Conservation (phyloP, 495 filamentous ascomycete genomes). For the Corynascus novoguineensis region DNA sequence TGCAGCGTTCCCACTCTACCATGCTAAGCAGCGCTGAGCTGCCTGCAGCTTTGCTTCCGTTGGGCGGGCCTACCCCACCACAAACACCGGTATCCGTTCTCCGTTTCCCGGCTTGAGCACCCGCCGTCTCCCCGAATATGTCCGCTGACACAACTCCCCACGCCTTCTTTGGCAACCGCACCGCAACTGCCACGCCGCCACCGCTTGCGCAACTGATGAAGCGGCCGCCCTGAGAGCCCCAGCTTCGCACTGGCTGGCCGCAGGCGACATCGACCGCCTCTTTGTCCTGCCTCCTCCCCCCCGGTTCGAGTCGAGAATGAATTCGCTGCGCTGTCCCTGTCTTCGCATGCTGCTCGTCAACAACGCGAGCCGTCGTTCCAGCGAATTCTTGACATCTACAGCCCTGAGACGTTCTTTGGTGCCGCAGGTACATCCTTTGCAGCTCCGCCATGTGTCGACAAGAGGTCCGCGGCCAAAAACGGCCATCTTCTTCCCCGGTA, state of each 20-base stretch:
- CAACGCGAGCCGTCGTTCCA: constrained; percentile 2
- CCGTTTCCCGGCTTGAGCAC: background rate
- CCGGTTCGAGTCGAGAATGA: constrained; percentile 18
- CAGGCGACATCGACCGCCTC: constrained; percentile 8
- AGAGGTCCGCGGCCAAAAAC: constrained; percentile 51
- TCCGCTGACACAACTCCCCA: background rate
- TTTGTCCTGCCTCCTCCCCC: too few relatives aligned
- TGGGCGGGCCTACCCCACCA: background rate
- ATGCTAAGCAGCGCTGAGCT: background rate
- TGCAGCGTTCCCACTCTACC: too few relatives aligned
- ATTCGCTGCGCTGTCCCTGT: constrained; percentile 17
- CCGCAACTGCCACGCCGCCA: background rate
- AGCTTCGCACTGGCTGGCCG: constrained; percentile 28
- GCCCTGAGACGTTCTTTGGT: background rate
- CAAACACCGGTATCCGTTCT: constrained; percentile 4
- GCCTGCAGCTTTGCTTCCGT: background rate
- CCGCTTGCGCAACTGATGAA: constrained; percentile 21
- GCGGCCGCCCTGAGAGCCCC: constrained; percentile 21
- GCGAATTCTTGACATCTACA: constrained; percentile 8
- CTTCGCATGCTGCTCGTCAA: constrained; percentile 14
- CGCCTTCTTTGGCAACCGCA: background rate
- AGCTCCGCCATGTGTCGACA: constrained; percentile 21
- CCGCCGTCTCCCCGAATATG: background rate
- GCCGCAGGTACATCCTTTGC: constrained; percentile 11
- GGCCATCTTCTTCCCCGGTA: constrained; percentile 82